phyloP scores from a whole-genome alignment of 352 stramenopile species.

The Globisporangium ultimum region DNA sequence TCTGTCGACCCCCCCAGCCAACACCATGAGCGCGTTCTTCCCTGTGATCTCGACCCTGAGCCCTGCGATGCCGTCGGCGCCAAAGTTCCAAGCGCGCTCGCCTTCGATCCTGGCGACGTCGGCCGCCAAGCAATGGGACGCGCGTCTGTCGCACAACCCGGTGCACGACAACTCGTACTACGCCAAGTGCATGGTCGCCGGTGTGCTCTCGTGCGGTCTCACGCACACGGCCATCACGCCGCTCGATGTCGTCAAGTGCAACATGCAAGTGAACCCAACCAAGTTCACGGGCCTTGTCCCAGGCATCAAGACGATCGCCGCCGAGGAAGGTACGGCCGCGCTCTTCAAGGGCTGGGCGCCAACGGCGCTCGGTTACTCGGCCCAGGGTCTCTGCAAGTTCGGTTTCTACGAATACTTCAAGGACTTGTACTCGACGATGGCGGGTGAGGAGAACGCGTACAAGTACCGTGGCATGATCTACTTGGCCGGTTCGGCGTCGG shows the following conservation, averaged over 20 bases:
- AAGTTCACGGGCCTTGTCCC: constrained; percentile 83
- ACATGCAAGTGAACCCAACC: constrained; percentile 91
- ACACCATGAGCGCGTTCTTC: constrained; percentile 74
- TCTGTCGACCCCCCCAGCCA: constrained; percentile 35
- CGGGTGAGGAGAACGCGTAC: constrained; percentile 90
- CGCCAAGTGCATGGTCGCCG: constrained; percentile 93
- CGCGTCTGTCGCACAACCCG: constrained; percentile 72
- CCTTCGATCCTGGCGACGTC: constrained; percentile 68
- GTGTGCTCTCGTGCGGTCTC: constrained; percentile 90
- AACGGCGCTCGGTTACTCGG: constrained; percentile 90
- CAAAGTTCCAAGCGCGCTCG: constrained; percentile 36
- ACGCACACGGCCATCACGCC: constrained; percentile 93
- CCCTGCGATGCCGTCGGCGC: constrained; percentile 44
- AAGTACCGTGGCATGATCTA: constrained; percentile 93
- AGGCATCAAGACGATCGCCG: constrained; percentile 84
- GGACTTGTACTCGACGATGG: constrained; percentile 90
- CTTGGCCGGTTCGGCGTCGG: constrained; percentile 89
- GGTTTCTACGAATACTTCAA: constrained; percentile 96
- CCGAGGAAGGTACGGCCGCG: constrained; percentile 76
- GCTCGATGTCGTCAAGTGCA: constrained; percentile 94
- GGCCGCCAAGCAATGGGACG: constrained; percentile 70
- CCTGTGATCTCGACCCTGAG: constrained; percentile 70
- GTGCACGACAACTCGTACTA: constrained; percentile 91
- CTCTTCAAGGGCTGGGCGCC: constrained; percentile 92
- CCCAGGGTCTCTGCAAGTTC: constrained; percentile 92